Percentiles rank a stretch among this genome's conserved stretches.
These are phyloP conservation scores for Chaetomium strumarium DNA, from an alignment of 2,329 filamentous ascomycete species.

Conservation along the genomic window DNA sequence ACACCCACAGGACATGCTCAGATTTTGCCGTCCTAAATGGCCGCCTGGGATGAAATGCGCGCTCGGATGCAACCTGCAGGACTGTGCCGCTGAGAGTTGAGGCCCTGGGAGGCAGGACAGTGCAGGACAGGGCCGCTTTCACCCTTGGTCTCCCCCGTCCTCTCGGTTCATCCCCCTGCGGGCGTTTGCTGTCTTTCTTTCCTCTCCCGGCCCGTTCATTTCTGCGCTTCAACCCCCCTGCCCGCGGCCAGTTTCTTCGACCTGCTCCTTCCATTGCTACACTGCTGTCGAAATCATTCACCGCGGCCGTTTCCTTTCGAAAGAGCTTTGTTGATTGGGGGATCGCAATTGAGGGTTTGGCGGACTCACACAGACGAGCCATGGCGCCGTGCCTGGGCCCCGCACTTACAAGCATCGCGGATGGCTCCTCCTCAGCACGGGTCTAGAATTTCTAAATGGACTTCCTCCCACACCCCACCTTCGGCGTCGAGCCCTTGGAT, in stretches of 20 bases:
- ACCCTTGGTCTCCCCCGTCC: background rate
- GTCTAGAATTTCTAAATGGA: conserved; percentile 22
- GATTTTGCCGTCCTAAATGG: background rate
- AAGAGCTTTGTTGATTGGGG: too few species aligned
- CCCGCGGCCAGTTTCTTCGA: background rate
- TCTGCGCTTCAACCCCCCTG: background rate
- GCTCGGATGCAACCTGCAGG: background rate
- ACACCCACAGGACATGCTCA: background rate
- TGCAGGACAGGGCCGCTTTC: background rate
- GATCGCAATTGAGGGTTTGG: background rate
- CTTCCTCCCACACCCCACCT: conserved; percentile 21
- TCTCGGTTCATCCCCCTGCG: background rate
- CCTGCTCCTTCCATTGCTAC: background rate
- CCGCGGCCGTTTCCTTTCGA: background rate
- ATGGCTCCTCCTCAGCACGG: conserved; percentile 11
- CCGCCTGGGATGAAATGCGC: background rate
- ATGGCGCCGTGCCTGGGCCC: conserved; percentile 17
- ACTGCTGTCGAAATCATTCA: background rate
- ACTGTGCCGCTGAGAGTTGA: conserved; percentile 5
- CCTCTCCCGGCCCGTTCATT: background rate
- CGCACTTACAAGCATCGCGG: conserved; percentile 15
- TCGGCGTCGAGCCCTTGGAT: conserved; percentile 20
- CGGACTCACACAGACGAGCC: background rate
- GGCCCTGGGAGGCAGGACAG: background rate
- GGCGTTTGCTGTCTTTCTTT: background rate